Conservation (phyloP, 2,329 filamentous ascomycete species). For the Talaromyces islandicus region DNA sequence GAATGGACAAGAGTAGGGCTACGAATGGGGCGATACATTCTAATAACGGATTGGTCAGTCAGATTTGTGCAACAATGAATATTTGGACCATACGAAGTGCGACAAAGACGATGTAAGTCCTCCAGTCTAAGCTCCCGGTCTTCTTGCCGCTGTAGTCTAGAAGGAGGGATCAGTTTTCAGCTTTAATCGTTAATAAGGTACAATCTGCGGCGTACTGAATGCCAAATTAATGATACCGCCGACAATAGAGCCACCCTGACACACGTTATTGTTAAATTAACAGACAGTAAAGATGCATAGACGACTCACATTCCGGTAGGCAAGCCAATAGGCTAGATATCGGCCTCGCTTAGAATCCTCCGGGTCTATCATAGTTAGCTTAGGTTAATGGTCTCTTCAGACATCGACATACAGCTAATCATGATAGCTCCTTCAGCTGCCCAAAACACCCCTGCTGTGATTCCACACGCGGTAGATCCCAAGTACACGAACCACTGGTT, state of each 20-base stretch:
- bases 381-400: not conserved
- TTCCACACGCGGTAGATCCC: slow-evolving; percentile 40
- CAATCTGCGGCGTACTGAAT: not conserved
- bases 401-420: slow-evolving; percentile 31
- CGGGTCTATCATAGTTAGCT: not conserved
- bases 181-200: not conserved
- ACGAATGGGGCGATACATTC: not conserved
- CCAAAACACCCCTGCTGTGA: slow-evolving; percentile 46
- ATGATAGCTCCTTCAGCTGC: slow-evolving; percentile 44
- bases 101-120: not conserved
- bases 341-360: not conserved
- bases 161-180: not conserved
- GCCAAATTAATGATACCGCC: not conserved
- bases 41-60: not conserved
- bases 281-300: too few species aligned
- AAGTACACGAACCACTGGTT: slow-evolving; percentile 47
- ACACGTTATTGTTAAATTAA: too few species aligned
- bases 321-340: not conserved
- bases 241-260: not conserved
- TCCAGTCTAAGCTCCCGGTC: not conserved
- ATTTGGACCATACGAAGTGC: not conserved
- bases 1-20: not conserved
- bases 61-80: too few species aligned
- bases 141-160: not conserved
- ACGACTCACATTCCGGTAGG: not conserved